Base-by-base conservation (phyloP, 305 asterid species). In the Rubia balearica region DNA sequence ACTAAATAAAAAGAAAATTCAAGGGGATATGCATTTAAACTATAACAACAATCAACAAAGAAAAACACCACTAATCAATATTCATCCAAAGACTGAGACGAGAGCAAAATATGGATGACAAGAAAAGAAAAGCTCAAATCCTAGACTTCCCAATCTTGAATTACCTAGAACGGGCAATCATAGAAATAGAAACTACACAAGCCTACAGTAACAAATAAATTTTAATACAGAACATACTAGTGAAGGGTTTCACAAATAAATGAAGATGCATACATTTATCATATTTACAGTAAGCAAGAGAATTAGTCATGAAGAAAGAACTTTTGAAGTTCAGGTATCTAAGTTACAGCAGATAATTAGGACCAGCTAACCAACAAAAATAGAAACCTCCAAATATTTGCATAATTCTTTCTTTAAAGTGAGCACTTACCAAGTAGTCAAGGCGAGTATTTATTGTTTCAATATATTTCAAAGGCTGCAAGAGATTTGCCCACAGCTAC, bases 401-500 rank as follows among this genome's bases (percentile, higher is more conserved):
- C 22, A 14, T 1, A 12, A 61, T 61, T 61, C 21, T 27, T 14
- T 24, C 67, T 62, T 40, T 66, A 71, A 19, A 40, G 41, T 40
- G 11, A 53, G 61, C 17, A 76, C 82, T 76, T 76, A 94, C 97
- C 85, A 94, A 87, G 84, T 97, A 94, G 76, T 91, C 96, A 75
- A 91, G 98, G 67, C 98, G 91, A 71, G 95, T 87, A 81, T 85
- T 89, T 63, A 94, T 94, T 60, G 99, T 94, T 85, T 91, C 92
- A 46, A 88, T 86, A 79, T 94, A 96, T 82, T 88, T 91, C 73
- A 89, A 86, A 71, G 99, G 99, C 85, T 91, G 99, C 87, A 94
- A 85, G 70, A 94, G 96, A 86, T 94, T 94, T 82, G 96, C 98
- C 70, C 99, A 89, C 86, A 94, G 82, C 81, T 91, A 95, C 78